These are phyloP conservation scores for Toxicodendron radicans DNA, from an alignment of 345 rosid species.

Conservation along the genomic window DNA sequence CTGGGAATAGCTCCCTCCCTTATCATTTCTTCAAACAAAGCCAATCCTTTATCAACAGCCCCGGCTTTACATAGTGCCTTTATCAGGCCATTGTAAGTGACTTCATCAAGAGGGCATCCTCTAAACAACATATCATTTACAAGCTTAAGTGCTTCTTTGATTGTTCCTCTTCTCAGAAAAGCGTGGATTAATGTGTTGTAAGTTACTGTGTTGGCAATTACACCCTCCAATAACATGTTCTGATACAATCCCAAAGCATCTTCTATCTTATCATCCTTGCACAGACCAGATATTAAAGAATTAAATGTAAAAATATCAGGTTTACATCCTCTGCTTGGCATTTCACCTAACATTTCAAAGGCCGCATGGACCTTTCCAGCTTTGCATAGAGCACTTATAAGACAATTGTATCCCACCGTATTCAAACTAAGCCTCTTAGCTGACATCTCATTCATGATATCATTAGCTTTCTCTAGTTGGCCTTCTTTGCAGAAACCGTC, in stretches of 20 bases:
- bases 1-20: slow-evolving; percentile 54
- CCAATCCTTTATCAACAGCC: slow-evolving; percentile 61
- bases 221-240: slow-evolving; percentile 80
- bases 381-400: slow-evolving; percentile 66
- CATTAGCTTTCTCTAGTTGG: slow-evolving; percentile 46
- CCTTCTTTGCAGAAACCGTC: slow-evolving; percentile 74
- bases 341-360: slow-evolving; percentile 48
- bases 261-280: slow-evolving; percentile 54
- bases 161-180: slow-evolving; percentile 54
- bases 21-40: slow-evolving; percentile 80
- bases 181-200: slow-evolving; percentile 71
- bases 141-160: slow-evolving; percentile 73
- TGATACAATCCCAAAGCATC: slow-evolving; percentile 57
- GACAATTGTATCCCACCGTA: slow-evolving; percentile 71
- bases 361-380: slow-evolving; percentile 57
- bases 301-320: slow-evolving; percentile 82
- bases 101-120: slow-evolving; percentile 69
- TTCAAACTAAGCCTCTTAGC: slow-evolving; percentile 57
- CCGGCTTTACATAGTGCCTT: slow-evolving; percentile 67
- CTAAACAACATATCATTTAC: slow-evolving; percentile 76
- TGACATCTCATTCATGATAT: slow-evolving; percentile 52
- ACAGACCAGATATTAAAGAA: slow-evolving; percentile 67
- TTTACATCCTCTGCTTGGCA: slow-evolving; percentile 74
- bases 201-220: slow-evolving; percentile 74
- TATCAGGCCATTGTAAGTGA: slow-evolving; percentile 74